Evolutionary conservation across 1,284 basidiomycete species (phyloP).

Genomic region (Farysia itapuensis): DNA sequence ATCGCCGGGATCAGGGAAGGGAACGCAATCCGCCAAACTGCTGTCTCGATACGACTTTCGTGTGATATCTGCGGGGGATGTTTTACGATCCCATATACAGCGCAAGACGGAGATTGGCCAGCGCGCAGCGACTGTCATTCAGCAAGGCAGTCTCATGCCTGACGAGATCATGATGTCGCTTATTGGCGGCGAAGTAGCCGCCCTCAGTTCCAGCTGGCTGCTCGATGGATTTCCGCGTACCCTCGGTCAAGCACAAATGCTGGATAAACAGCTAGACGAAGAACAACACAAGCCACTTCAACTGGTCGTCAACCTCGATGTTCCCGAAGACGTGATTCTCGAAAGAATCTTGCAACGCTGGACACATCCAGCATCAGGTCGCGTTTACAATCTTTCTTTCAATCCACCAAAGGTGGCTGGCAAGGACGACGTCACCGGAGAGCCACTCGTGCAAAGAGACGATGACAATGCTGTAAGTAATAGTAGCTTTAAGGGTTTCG

Average conservation of each 20-base stretch:
- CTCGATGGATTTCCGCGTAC: constrained; percentile 96
- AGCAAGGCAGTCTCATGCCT: constrained; percentile 53
- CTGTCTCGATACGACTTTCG: constrained; percentile 30
- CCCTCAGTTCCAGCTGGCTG: constrained; percentile 71
- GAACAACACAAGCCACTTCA: constrained; percentile 66
- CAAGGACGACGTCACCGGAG: constrained; percentile 87
- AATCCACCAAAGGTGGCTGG: constrained; percentile 86
- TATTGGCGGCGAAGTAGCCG: constrained; percentile 33
- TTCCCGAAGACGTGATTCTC: constrained; percentile 86
- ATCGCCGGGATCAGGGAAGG: constrained; percentile 56
- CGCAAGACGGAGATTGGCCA: constrained; percentile 42
- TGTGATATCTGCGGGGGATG: constrained; percentile 49
- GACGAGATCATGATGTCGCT: constrained; percentile 56
- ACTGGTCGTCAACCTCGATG: constrained; percentile 86
- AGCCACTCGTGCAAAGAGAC: constrained; percentile 81
- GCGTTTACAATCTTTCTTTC: constrained; percentile 71
- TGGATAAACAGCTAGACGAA: constrained; percentile 67
- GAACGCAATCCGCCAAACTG: constrained; percentile 50
- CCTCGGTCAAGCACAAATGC: constrained; percentile 78
- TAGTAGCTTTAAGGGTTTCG: no score
- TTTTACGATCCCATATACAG: constrained; percentile 50
- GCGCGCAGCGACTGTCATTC: constrained; percentile 44
- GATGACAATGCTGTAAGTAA: constrained; percentile 97
- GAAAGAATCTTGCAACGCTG: constrained; percentile 82
- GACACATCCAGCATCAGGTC: constrained; percentile 88